Conservation (phyloP, 495 filamentous ascomycete species). For the Penicillium turbatum region DNA sequence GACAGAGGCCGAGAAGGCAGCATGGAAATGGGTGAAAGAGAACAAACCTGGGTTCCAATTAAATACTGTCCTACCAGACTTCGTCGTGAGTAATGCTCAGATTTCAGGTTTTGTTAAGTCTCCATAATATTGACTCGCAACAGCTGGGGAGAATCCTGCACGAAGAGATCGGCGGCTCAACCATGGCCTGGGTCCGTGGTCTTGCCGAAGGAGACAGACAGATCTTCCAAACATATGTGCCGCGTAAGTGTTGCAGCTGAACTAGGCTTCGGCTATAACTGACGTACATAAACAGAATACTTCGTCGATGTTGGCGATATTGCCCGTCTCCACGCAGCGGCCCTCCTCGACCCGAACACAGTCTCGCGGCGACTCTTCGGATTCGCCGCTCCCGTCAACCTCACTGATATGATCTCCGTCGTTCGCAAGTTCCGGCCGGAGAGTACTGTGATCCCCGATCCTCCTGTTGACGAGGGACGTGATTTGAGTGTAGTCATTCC, state of each 20-base stretch:
- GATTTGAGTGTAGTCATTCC: conserved; percentile 14
- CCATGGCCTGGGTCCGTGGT: conserved; percentile 1
- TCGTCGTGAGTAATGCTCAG: conserved; percentile 26
- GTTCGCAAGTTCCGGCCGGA: conserved; percentile 21
- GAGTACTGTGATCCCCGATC: conserved; percentile 14
- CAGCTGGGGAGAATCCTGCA: conserved; percentile 4
- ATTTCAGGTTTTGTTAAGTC: not conserved
- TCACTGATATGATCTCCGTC: conserved; percentile 15
- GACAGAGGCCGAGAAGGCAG: conserved; percentile 46
- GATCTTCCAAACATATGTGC: not conserved
- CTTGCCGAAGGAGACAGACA: conserved; percentile 26
- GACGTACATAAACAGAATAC: conserved; percentile 18
- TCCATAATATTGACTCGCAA: not conserved
- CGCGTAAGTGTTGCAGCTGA: not conserved
- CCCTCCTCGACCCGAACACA: conserved; percentile 38
- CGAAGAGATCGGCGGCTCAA: conserved; percentile 1
- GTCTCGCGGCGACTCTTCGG: conserved; percentile 44
- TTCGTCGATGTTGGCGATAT: conserved; percentile 49
- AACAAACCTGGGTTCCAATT: conserved; percentile 46
- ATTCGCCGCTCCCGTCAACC: conserved; percentile 13
- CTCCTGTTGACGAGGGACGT: conserved; percentile 8
- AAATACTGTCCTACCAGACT: conserved; percentile 49
- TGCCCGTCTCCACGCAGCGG: conserved; percentile 46
- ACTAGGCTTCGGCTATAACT: not conserved
- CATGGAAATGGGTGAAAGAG: conserved; percentile 52